phyloP scores from a whole-genome alignment of 345 rosid genomes.

The Erodium maritimum region DNA sequence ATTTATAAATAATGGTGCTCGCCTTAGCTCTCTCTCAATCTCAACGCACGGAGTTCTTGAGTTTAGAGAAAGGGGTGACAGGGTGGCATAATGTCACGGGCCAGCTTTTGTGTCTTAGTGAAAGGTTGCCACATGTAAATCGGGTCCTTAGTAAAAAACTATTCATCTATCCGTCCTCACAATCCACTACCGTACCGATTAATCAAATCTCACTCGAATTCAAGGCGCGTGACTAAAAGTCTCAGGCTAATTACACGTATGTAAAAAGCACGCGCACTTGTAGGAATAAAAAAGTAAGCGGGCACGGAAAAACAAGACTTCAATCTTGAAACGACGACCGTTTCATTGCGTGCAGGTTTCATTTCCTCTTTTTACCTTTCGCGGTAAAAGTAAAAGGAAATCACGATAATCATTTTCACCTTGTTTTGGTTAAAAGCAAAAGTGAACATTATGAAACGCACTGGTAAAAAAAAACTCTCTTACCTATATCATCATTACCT shows the following conservation, averaged over 20 bases:
- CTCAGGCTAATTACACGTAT: not conserved
- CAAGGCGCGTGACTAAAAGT: not conserved
- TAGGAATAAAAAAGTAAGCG: not conserved
- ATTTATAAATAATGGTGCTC: too few species aligned
- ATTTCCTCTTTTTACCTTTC: too few species aligned
- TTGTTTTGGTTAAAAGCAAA: too few species aligned
- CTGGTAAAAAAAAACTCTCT: too few species aligned
- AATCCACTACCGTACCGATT: not conserved
- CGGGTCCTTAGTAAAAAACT: not conserved
- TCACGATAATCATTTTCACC: too few species aligned
- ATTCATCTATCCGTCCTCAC: not conserved
- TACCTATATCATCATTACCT: too few species aligned
- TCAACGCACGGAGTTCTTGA: too few species aligned
- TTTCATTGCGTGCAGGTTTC: not conserved
- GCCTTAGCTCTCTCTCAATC: too few species aligned
- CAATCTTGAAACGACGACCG: not conserved
- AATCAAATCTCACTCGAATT: not conserved
- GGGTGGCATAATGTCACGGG: not conserved
- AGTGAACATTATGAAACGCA: too few species aligned
- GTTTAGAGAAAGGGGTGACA: not conserved
- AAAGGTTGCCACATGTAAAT: not conserved
- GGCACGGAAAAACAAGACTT: not conserved
- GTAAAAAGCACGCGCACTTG: not conserved
- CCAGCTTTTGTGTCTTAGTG: not conserved
- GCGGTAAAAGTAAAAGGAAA: too few species aligned